Percentiles rank a stretch among this genome's conserved stretches.
Evolutionary conservation across 805 yeast genomes (phyloP).

Genomic region (Hanseniaspora thailandica): DNA sequence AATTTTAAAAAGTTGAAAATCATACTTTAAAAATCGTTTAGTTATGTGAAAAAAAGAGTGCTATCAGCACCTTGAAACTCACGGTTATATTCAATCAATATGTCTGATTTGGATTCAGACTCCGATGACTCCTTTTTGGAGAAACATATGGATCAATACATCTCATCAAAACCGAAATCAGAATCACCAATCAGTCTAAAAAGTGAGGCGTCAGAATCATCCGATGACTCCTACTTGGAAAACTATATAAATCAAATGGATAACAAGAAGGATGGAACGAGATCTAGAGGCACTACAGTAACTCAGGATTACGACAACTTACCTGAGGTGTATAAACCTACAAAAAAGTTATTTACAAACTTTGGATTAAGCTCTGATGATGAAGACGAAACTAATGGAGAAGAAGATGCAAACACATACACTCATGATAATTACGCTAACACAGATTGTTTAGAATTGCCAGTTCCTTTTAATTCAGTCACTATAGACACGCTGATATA

Average conservation of each 20-base stretch:
- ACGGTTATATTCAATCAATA: background rate
- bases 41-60: background rate
- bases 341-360: background rate
- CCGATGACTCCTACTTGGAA: constrained; percentile 13
- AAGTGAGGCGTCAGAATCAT: background rate
- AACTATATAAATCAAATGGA: constrained; percentile 5
- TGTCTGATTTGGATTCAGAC: constrained; percentile 6
- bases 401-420: background rate
- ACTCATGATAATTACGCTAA: background rate
- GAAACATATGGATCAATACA: constrained; percentile 8
- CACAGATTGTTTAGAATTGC: constrained; percentile 1
- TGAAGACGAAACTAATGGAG: background rate
- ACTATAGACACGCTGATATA: constrained; percentile 43
- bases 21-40: background rate
- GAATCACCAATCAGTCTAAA: background rate
- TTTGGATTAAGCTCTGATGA: constrained; percentile 3
- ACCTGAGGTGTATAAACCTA: background rate
- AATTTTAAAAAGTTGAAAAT: background rate
- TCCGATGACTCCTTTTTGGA: constrained; percentile 13
- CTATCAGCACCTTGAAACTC: background rate
- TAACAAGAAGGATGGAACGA: background rate
- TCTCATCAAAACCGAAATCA: background rate
- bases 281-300: constrained; percentile 4
- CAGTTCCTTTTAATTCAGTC: constrained; percentile 3
- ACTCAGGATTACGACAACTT: constrained; percentile 3